Evolutionary conservation across 1,139 yeast species (phyloP).

Genomic region (Pichiaceae sp.): DNA sequence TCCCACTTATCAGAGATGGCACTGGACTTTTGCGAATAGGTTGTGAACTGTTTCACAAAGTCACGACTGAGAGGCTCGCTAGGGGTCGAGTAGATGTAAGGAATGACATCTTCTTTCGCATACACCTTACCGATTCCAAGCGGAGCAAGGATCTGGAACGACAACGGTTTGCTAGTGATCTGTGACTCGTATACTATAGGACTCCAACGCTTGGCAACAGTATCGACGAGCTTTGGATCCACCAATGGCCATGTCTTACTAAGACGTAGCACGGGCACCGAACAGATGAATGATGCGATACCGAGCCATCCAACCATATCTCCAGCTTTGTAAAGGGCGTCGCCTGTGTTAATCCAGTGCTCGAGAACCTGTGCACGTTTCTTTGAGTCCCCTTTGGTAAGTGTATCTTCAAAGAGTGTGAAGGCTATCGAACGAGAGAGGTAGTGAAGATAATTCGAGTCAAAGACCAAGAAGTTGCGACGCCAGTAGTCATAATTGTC

Average conservation of each 20-base stretch:
- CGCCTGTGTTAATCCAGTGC: slow-evolving; percentile 85
- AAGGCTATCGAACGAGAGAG: slow-evolving; percentile 62
- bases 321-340: slow-evolving; percentile 68
- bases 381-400: slow-evolving; percentile 24
- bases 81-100: slow-evolving; percentile 81
- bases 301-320: slow-evolving; percentile 97
- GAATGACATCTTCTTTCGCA: slow-evolving; percentile 73
- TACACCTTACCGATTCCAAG: slow-evolving; percentile 77
- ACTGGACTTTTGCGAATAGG: slow-evolving; percentile 58
- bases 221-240: slow-evolving; percentile 48
- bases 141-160: slow-evolving; percentile 76
- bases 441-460: slow-evolving; percentile 66
- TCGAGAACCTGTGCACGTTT: slow-evolving; percentile 60
- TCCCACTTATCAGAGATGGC: slow-evolving; percentile 81
- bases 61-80: slow-evolving; percentile 25
- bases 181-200: slow-evolving; percentile 79
- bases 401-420: slow-evolving; percentile 54
- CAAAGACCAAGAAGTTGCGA: slow-evolving; percentile 59
- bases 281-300: slow-evolving; percentile 74
- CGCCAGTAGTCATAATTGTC: slow-evolving; percentile 31
- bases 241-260: slow-evolving; percentile 71
- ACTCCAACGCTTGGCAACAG: slow-evolving; percentile 81
- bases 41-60: slow-evolving; percentile 51
- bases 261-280: slow-evolving; percentile 73
- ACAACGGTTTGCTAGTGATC: slow-evolving; percentile 1